Evolutionary conservation across 331 rosid species (phyloP).

Genomic region (Acacia pycnantha): DNA sequence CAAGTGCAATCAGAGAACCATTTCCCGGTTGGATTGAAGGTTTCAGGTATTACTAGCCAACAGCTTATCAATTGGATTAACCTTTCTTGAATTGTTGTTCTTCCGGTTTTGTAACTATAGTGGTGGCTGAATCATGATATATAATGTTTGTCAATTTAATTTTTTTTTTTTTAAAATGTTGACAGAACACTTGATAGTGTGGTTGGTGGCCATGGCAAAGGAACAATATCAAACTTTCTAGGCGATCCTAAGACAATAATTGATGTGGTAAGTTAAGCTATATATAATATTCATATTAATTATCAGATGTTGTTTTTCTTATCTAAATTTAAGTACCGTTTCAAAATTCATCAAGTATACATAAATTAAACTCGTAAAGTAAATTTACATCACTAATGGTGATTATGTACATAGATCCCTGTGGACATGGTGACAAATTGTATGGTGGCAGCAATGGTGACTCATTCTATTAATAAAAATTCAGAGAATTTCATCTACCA

Average conservation of each 20-base stretch:
- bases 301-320: not conserved
- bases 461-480: conserved; percentile 17
- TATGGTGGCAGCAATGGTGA: conserved; percentile 25
- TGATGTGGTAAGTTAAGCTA: conserved; percentile 11
- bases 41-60: not conserved
- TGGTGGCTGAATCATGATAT: not conserved
- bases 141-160: not conserved
- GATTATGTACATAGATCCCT: conserved; percentile 25
- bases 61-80: not conserved
- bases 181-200: conserved; percentile 34
- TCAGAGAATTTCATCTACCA: conserved; percentile 27
- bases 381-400: not conserved
- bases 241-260: conserved; percentile 26
- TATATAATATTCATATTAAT: not conserved
- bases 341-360: too few relatives aligned
- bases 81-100: not conserved
- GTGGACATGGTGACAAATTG: conserved; percentile 38
- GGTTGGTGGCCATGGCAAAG: conserved; percentile 26
- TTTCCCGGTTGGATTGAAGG: conserved; percentile 41
- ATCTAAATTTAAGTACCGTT: not conserved
- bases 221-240: conserved; percentile 21
- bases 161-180: not conserved
- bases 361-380: not conserved
- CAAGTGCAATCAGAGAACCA: conserved; percentile 11
- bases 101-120: too few relatives aligned